These are phyloP conservation scores for Pestalotiopsis sp. DNA, from an alignment of 2,329 filamentous ascomycete species.

Conservation along the genomic window DNA sequence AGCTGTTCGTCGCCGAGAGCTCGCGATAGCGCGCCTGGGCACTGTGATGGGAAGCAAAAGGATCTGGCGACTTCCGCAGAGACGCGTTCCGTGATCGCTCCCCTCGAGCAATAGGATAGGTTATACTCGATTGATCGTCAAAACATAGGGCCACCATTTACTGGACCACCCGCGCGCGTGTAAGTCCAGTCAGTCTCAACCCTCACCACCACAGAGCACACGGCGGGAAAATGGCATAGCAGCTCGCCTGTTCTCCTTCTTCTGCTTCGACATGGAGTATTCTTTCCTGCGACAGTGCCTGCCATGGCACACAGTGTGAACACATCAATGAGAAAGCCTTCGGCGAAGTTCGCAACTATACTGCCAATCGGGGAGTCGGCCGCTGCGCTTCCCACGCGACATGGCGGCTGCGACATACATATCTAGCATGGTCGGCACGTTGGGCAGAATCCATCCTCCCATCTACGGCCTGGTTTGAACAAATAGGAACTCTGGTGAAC, in stretches of 20 bases:
- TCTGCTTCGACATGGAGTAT: not conserved
- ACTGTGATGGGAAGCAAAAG: not conserved
- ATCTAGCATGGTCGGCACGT: slow-evolving; percentile 8
- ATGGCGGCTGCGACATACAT: slow-evolving; percentile 7
- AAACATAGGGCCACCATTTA: not conserved
- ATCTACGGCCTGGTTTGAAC: not conserved
- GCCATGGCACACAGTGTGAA: not conserved
- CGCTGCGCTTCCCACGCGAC: slow-evolving; percentile 8
- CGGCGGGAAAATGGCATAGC: not conserved
- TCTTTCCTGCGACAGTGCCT: slow-evolving; percentile 2
- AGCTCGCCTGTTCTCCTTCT: not conserved
- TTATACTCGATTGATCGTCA: not conserved
- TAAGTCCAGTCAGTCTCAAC: not conserved
- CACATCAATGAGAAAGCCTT: not conserved
- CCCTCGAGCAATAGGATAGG: not conserved
- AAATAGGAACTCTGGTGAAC: not conserved
- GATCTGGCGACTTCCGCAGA: not conserved
- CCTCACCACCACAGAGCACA: not conserved
- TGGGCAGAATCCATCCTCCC: slow-evolving; percentile 4
- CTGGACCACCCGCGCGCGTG: slow-evolving; percentile 7
- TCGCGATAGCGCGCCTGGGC: not conserved
- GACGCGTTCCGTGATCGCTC: not conserved
- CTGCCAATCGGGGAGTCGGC: slow-evolving; percentile 1
- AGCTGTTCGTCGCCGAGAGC: not conserved
- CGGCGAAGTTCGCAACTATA: not conserved